phyloP scores from a whole-genome alignment of 805 yeast species.

The Saturnispora ahearnii region DNA sequence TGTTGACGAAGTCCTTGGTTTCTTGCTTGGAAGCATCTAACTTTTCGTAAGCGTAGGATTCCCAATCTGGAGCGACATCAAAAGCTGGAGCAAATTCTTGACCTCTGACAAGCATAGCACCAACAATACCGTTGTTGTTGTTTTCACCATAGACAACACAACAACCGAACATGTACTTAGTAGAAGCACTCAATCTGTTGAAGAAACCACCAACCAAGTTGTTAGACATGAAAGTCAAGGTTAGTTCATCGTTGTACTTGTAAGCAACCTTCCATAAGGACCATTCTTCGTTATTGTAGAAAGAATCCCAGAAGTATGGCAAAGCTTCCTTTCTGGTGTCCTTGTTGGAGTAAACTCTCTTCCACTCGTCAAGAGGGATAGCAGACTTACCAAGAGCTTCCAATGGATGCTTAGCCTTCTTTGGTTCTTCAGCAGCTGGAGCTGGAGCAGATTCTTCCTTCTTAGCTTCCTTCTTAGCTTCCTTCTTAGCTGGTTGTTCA shows the following conservation, averaged over 20 bases:
- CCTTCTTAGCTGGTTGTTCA: constrained; percentile 30
- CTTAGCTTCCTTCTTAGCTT: constrained; percentile 33
- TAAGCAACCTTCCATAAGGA: constrained; percentile 91
- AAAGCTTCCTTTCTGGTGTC: constrained; percentile 90
- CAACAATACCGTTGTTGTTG: constrained; percentile 95
- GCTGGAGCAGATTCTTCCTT: constrained; percentile 30
- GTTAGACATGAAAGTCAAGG: constrained; percentile 96
- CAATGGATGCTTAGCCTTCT: constrained; percentile 89
- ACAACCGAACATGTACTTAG: constrained; percentile 90
- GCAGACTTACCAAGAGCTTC: constrained; percentile 67
- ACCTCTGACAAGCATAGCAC: constrained; percentile 93
- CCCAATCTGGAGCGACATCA: constrained; percentile 99
- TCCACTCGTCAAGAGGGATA: constrained; percentile 82
- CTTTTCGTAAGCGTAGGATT: constrained; percentile 77
- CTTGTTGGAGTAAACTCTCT: constrained; percentile 92
- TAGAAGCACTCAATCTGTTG: constrained; percentile 85
- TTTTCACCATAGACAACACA: constrained; percentile 96
- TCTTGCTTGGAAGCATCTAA: constrained; percentile 72
- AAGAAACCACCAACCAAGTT: constrained; percentile 97
- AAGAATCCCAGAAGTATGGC: constrained; percentile 95
- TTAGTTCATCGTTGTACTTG: constrained; percentile 97
- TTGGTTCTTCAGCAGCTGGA: constrained; percentile 39
- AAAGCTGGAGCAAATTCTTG: constrained; percentile 86
- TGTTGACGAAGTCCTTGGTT: constrained; percentile 71
- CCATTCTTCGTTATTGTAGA: constrained; percentile 88